Evolutionary conservation across 2,329 filamentous ascomycete species (phyloP).

Genomic region (Beauveria sp.): DNA sequence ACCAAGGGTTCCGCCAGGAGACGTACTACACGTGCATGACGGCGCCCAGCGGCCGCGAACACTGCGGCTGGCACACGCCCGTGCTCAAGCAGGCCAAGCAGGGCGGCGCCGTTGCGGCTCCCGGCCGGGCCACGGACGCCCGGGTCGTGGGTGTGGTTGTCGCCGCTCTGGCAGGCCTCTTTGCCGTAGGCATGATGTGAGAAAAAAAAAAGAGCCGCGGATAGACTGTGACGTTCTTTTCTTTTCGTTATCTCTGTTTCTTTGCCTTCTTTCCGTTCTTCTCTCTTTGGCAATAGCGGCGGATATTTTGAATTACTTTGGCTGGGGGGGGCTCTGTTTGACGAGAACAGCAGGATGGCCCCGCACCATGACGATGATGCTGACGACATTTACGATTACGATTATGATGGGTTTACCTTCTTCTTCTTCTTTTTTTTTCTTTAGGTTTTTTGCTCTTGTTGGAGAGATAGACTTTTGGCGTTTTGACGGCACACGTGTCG

Average conservation of each 20-base stretch:
- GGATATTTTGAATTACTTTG: not conserved
- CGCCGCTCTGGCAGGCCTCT: constrained; percentile 18
- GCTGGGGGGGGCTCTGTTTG: not conserved
- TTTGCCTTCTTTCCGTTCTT: not conserved
- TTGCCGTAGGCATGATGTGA: constrained; percentile 20
- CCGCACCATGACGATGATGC: not conserved
- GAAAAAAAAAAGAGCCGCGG: too few relatives aligned
- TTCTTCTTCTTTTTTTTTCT: not conserved
- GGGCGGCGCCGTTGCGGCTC: not conserved
- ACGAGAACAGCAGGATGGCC: not conserved
- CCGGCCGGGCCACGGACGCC: constrained; percentile 14
- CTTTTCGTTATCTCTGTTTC: not conserved
- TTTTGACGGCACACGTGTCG: not conserved
- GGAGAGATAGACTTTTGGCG: not conserved
- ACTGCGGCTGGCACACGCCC: constrained; percentile 30
- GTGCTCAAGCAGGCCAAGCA: constrained; percentile 20
- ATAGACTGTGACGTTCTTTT: too few relatives aligned
- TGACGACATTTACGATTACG: not conserved
- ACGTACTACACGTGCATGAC: constrained; percentile 29
- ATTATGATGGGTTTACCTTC: not conserved
- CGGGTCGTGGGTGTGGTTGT: constrained; percentile 17
- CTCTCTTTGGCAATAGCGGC: not conserved
- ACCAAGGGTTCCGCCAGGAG: constrained; percentile 25
- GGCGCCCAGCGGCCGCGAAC: constrained; percentile 19
- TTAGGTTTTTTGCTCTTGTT: not conserved